Evolutionary conservation across 164 flowering plant species (phyloP), one percentile per base, ranked within the genome.

Genomic region (Kalanchoe fedtschenkoi): DNA sequence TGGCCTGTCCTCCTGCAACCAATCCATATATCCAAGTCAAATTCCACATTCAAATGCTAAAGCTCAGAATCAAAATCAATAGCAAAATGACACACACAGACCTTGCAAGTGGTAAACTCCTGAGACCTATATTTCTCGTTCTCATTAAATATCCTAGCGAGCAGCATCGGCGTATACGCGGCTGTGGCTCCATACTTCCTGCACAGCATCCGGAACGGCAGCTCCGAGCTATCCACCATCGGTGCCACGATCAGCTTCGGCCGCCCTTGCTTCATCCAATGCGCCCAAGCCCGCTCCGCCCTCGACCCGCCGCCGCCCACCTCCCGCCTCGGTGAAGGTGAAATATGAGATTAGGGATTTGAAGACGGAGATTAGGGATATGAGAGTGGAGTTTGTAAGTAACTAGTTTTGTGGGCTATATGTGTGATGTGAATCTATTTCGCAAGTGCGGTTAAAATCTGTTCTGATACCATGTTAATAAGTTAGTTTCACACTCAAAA

Each of bases 111-210:
- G 55, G 91, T 82, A 73, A 93, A 93, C 64, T 93, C 97, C 34
- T 70, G 65, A 13, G 61, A 32, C 8, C 97, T 77, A 65, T 84
- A 83, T 82, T 93, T 93, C 19, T 79, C 92, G 35, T 35, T 83
- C 76, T 90, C 99, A 0, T 77, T 47, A 63, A 90, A 95, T 28
- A 95, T 77, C 10, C 97, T 71, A 21, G 99, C 80, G 62, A 90
- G 97, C 16, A 93, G 71, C 99, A 93, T 93, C 10, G 99, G 99
- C 3, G 99, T 93, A 61, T 93, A 93, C 8, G 99, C 99, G 29
- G 89, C 99, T 43, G 77, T 68, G 29, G 99, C 97, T 2, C 96
- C 99, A 41, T 87, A 90, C 75, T 85, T 90, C 1, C 95, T 77
- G 63, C 96, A 93, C 10, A 93, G 92, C 88, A 93, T 70, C 19